These are phyloP conservation scores for Aureobasidium subglaciale DNA, from an alignment of 2,329 filamentous ascomycete species.

Conservation along the genomic window DNA sequence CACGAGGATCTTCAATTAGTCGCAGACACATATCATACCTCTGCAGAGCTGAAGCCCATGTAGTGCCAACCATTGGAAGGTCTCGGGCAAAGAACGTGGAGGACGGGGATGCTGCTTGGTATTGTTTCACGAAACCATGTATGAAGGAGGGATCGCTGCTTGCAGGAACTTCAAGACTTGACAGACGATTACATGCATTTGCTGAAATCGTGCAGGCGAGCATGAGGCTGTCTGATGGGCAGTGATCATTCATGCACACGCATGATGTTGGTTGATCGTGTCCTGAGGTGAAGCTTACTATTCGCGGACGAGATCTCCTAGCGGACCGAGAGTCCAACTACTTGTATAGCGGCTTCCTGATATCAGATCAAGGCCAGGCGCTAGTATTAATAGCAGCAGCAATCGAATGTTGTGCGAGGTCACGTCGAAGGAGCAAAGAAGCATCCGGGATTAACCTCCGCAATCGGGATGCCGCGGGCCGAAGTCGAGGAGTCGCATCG, in stretches of 20 bases:
- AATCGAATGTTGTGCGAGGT: background rate
- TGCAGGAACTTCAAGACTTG: background rate
- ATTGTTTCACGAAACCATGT: background rate
- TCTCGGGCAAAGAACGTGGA: background rate
- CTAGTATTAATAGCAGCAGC: slow-evolving; percentile 6
- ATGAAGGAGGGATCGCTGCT: background rate
- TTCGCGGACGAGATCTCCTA: background rate
- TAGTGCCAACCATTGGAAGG: background rate
- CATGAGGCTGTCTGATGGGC: background rate
- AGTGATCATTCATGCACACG: slow-evolving; percentile 4
- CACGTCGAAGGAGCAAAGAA: background rate
- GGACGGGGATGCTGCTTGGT: background rate
- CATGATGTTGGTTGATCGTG: background rate
- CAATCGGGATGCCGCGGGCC: slow-evolving; percentile 9
- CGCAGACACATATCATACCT: background rate
- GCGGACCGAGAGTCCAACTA: no score
- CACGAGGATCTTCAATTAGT: background rate
- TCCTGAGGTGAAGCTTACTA: background rate
- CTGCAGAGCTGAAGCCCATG: background rate
- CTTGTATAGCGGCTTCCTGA: background rate
- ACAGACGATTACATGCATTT: background rate
- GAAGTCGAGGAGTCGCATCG: background rate
- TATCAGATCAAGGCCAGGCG: background rate
- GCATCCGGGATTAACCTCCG: slow-evolving; percentile 6
- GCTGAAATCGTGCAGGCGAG: background rate